Conservation (phyloP, 2,329 filamentous ascomycete species). For the Ophiostoma piceae region DNA sequence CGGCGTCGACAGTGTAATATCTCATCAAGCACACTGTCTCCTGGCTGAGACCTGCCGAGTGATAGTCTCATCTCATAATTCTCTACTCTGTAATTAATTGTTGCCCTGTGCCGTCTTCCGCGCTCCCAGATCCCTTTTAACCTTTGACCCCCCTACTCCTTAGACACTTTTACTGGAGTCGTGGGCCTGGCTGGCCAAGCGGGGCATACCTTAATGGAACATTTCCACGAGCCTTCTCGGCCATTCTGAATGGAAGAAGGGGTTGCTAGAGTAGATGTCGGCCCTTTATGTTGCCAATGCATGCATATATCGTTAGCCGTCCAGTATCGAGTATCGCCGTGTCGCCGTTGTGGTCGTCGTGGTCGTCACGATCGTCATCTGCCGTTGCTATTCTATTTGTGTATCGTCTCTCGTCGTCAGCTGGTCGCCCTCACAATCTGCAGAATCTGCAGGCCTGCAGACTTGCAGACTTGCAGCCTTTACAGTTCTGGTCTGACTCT, state of each 20-base stretch:
- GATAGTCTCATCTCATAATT: too few species aligned
- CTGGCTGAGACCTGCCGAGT: background rate
- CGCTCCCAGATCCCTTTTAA: background rate
- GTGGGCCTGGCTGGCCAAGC: background rate
- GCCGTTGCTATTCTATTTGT: background rate
- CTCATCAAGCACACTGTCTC: background rate
- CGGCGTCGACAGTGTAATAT: background rate
- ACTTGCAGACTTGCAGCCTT: background rate
- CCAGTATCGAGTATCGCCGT: background rate
- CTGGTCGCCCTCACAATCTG: background rate
- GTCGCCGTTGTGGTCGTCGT: background rate
- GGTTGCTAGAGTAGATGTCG: background rate
- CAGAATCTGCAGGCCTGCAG: too few species aligned
- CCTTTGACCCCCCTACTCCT: background rate
- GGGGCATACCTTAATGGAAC: constrained; percentile 7
- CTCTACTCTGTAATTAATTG: too few species aligned
- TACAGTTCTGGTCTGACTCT: background rate
- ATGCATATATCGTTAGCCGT: background rate
- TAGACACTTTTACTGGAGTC: background rate
- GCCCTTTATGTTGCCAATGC: background rate
- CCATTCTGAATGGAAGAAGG: background rate
- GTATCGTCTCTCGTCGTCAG: background rate
- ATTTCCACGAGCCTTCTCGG: constrained; percentile 14
- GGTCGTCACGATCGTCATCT: background rate
- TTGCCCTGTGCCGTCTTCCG: background rate